Evolutionary conservation across 1,284 basidiomycete species (phyloP), one percentile per base, ranked within the genome.

Genomic region (Tilletia indica): DNA sequence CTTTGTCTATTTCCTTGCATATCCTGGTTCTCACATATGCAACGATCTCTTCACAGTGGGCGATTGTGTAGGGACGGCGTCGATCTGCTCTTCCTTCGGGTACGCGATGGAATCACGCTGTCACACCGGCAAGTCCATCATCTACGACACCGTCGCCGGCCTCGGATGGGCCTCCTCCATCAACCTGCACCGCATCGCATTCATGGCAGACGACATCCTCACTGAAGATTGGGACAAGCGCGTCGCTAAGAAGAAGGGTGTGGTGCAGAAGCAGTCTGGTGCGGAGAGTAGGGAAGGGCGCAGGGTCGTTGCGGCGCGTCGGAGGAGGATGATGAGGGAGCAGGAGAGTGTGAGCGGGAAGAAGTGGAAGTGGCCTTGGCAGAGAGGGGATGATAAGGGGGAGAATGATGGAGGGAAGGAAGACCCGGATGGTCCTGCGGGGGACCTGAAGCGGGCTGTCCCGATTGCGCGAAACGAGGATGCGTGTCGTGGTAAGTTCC

Each of bases 81-180:
- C 77, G 45, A 47, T 80, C 2, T 78, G 84, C 76, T 71, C 82
- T 76, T 77, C 80, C 77, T 76, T 85, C 70, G 83, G 80, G 19
- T 83, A 81, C 54, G 81, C 77, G 25, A 75, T 82, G 73, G 80
- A 84, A 73, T 82, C 80, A 21, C 69, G 78, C 67, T 97, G 94
- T 82, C 94, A 95, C 81, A 87, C 92, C 0, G 95, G 95, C 56
- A 89, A 91, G 85, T 90, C 90, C 12, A 90, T 94, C 71, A 86
- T 92, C 12, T 97, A 94, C 83, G 94, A 98, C 82, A 94, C 94
- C 0, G 91, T 96, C 38, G 89, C 88, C 9, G 89, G 91, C 80
- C 87, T 92, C 48, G 90, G 90, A 3, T 98, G 96, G 96, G 85
- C 87, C 16, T 90, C 91, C 47, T 90, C 92, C 76, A 83, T 93